Evolutionary conservation across 2,329 filamentous ascomycete genomes (phyloP).

Genomic region (Trichoderma sp.): DNA sequence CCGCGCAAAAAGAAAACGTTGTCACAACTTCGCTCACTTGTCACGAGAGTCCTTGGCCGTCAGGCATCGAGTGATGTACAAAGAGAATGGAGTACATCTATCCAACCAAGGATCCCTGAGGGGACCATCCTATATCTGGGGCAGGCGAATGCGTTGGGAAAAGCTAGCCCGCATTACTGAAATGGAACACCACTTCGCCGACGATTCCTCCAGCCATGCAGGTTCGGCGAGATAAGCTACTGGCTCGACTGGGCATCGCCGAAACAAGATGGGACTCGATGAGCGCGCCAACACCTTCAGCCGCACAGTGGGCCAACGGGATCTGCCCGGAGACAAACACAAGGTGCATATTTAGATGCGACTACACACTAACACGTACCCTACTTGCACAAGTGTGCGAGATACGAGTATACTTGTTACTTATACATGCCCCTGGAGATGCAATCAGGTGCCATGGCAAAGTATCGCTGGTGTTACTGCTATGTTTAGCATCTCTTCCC

Average conservation of each 20-base stretch:
- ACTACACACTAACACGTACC: not conserved
- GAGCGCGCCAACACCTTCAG: constrained; percentile 1
- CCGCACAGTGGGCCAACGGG: constrained; percentile 6
- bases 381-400: not conserved
- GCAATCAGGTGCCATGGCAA: not conserved
- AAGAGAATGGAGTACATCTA: not conserved
- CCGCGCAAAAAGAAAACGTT: not conserved
- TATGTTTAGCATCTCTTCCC: constrained; percentile 10
- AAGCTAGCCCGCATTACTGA: not conserved
- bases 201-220: not conserved
- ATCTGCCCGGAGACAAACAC: constrained; percentile 14
- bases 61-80: not conserved
- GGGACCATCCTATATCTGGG: constrained; percentile 1
- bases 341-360: not conserved
- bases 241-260: not conserved
- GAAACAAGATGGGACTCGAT: constrained; percentile 1
- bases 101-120: not conserved
- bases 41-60: not conserved
- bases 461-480: not conserved
- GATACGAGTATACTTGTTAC: not conserved
- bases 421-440: not conserved
- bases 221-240: not conserved
- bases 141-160: not conserved
- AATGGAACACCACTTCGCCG: not conserved
- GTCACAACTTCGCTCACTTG: not conserved